These are phyloP conservation scores for Globisporangium middletonii DNA, from an alignment of 352 stramenopile genomes.

Conservation along the genomic window DNA sequence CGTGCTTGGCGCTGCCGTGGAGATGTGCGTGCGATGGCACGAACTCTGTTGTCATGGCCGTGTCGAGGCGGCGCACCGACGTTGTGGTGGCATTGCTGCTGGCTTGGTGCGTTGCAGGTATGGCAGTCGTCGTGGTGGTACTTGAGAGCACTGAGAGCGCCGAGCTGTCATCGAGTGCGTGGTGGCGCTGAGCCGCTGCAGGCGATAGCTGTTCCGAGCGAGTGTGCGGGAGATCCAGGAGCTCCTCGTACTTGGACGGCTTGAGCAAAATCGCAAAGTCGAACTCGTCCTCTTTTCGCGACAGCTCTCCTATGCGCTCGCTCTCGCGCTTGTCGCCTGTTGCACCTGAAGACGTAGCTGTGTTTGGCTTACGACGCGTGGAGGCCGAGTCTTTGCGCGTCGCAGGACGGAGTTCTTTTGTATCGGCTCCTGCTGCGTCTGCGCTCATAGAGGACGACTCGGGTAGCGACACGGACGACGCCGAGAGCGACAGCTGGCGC, in stretches of 20 bases:
- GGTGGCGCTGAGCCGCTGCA: neutral
- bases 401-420: neutral
- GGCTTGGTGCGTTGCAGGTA: too few relatives aligned
- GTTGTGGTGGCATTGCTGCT: neutral
- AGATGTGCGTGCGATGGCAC: conserved; percentile 4
- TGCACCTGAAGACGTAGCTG: too few relatives aligned
- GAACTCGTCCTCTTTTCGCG: conserved; percentile 66
- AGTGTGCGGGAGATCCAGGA: conserved; percentile 23
- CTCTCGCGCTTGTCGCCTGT: neutral
- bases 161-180: neutral
- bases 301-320: conserved; percentile 55
- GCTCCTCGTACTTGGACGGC: conserved; percentile 59
- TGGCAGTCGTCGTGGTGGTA: too few relatives aligned
- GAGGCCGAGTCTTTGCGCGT: neutral
- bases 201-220: neutral
- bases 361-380: neutral
- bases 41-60: neutral
- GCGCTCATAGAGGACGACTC: neutral
- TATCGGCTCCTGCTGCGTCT: neutral
- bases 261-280: conserved; percentile 85
- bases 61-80: conserved; percentile 1
- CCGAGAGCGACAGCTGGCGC: neutral
- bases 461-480: conserved; percentile 1
- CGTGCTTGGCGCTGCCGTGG: conserved; percentile 1
- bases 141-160: neutral